Percentiles rank a stretch among this genome's conserved stretches.
Evolutionary conservation across 768 basidiomycete species (phyloP).

Genomic region (Amanita molliuscula): DNA sequence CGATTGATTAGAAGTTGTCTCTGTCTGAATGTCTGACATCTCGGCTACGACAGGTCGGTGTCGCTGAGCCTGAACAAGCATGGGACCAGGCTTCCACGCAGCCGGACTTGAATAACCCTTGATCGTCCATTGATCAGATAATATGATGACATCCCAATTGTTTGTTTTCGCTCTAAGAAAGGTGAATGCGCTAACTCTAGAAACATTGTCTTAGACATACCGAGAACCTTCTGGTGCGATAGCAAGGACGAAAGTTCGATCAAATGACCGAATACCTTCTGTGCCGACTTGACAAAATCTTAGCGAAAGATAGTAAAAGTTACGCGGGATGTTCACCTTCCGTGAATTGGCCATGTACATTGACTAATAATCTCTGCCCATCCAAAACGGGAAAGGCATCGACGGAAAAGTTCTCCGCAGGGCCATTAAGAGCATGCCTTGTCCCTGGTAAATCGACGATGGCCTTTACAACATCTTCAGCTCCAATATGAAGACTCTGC

Average conservation of each 20-base stretch:
- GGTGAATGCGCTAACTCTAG: slow-evolving; percentile 4
- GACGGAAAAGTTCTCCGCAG: slow-evolving; percentile 75
- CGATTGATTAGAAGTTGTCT: slow-evolving; percentile 15
- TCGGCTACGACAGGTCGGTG: slow-evolving; percentile 16
- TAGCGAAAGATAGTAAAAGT: neutral
- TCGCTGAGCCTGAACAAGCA: slow-evolving; percentile 52
- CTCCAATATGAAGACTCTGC: slow-evolving; percentile 62
- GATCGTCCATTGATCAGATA: slow-evolving; percentile 82
- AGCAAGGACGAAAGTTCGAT: slow-evolving; percentile 81
- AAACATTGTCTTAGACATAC: slow-evolving; percentile 36
- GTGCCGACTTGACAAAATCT: slow-evolving; percentile 20
- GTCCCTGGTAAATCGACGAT: slow-evolving; percentile 64
- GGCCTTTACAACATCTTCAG: slow-evolving; percentile 49
- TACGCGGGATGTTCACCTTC: slow-evolving; percentile 52
- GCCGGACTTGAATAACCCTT: slow-evolving; percentile 77
- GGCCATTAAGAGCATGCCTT: slow-evolving; percentile 70
- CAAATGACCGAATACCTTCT: slow-evolving; percentile 84
- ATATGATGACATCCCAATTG: slow-evolving; percentile 85
- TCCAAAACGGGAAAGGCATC: slow-evolving; percentile 76
- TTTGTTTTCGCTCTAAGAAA: slow-evolving; percentile 53
- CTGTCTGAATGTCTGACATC: slow-evolving; percentile 13
- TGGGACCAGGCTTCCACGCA: slow-evolving; percentile 68
- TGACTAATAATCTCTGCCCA: slow-evolving; percentile 55
- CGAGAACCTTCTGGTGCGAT: slow-evolving; percentile 74
- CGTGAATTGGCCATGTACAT: slow-evolving; percentile 82